These are phyloP conservation scores for Citrus unshiu DNA, from an alignment of 345 rosid genomes.

Conservation along the genomic window DNA sequence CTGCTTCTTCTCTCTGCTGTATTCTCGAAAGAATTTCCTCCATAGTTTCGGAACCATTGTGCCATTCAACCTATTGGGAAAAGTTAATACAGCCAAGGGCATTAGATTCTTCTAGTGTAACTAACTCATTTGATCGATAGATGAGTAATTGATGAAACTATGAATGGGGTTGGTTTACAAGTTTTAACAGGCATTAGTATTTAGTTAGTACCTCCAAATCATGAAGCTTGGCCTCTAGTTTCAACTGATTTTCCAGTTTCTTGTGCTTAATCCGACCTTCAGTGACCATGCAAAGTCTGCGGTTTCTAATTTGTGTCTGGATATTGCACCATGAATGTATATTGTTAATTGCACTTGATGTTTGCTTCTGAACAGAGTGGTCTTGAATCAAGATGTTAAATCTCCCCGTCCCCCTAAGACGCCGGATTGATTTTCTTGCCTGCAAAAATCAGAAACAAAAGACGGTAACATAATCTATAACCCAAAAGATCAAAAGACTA, in stretches of 20 bases:
- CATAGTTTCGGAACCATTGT: conserved; percentile 72
- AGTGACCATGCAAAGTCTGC: conserved; percentile 69
- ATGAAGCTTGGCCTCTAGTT: conserved; percentile 68
- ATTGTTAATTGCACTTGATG: conserved; percentile 42
- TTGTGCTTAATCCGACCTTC: conserved; percentile 64
- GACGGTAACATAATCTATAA: too few relatives aligned
- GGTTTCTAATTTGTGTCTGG: conserved; percentile 57
- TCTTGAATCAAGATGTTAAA: conserved; percentile 55
- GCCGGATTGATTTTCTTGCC: conserved; percentile 52
- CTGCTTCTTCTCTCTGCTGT: conserved; percentile 82
- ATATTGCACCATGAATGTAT: conserved; percentile 78
- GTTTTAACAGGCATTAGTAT: not conserved
- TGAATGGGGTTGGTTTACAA: too few relatives aligned
- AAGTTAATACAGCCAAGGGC: not conserved
- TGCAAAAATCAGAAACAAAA: conserved; percentile 15
- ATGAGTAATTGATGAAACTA: too few relatives aligned
- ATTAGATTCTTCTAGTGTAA: too few relatives aligned
- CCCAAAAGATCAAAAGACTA: too few relatives aligned
- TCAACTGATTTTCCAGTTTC: conserved; percentile 65
- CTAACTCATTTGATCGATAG: too few relatives aligned
- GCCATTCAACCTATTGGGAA: conserved; percentile 64
- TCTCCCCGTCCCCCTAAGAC: conserved; percentile 50
- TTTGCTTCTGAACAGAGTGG: conserved; percentile 50
- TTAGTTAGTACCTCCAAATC: conserved; percentile 49
- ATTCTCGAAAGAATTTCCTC: conserved; percentile 73